phyloP scores from a whole-genome alignment of 805 yeast species.

The Saturnispora diversa region DNA sequence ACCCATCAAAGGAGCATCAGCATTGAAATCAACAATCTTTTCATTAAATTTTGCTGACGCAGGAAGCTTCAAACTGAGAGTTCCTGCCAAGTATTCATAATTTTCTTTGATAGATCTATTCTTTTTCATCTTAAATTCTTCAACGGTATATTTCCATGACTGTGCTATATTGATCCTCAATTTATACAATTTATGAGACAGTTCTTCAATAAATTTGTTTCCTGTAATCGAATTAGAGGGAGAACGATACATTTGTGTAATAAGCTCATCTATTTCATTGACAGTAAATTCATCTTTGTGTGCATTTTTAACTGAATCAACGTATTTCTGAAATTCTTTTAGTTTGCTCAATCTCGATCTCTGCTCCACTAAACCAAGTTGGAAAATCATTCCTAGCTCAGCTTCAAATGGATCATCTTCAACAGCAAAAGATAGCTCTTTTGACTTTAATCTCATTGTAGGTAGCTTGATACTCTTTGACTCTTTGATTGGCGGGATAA shows the following conservation, averaged over 20 bases:
- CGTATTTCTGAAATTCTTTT: conserved; percentile 15
- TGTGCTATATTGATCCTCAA: conserved; percentile 31
- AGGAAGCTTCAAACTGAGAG: conserved; percentile 22
- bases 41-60: conserved; percentile 37
- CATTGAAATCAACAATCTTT: conserved; percentile 38
- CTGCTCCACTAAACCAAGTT: conserved; percentile 53
- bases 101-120: conserved; percentile 34
- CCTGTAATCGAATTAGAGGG: not conserved
- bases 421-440: conserved; percentile 38
- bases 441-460: conserved; percentile 34
- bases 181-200: conserved; percentile 17
- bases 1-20: conserved; percentile 43
- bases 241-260: conserved; percentile 1
- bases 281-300: not conserved
- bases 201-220: conserved; percentile 7
- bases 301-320: conserved; percentile 1
- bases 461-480: conserved; percentile 33
- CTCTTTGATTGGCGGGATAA: conserved; percentile 33
- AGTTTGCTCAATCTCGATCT: conserved; percentile 38
- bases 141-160: conserved; percentile 64
- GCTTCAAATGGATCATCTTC: conserved; percentile 63
- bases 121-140: conserved; percentile 36
- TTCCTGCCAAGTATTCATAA: conserved; percentile 36
- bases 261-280: not conserved
- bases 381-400: conserved; percentile 48